Percentiles rank a stretch among this genome's conserved stretches.
Conservation (phyloP, 2,329 filamentous ascomycete genomes). For the Fusarium concolor region DNA sequence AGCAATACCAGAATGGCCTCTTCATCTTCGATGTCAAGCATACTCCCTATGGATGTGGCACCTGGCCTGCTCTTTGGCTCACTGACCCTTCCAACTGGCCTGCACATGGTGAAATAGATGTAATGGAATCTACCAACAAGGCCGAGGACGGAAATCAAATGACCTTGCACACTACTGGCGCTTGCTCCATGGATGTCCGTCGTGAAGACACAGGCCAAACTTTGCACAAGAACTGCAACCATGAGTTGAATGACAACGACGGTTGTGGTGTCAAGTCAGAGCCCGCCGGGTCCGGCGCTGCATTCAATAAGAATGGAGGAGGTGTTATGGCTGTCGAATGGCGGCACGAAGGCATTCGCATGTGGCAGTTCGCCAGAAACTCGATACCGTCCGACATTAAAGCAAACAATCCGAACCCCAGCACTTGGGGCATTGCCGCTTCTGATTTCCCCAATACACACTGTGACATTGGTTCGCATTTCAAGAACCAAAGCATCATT, state of each 20-base stretch:
- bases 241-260: slow-evolving; percentile 62
- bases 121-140: slow-evolving; percentile 69
- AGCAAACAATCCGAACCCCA: slow-evolving; percentile 66
- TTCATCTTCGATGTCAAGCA: slow-evolving; percentile 76
- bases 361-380: slow-evolving; percentile 68
- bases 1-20: slow-evolving; percentile 70
- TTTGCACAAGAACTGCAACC: slow-evolving; percentile 61
- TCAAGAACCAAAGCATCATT: slow-evolving; percentile 74
- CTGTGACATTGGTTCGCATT: slow-evolving; percentile 70
- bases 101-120: slow-evolving; percentile 71
- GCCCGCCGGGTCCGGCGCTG: slow-evolving; percentile 60
- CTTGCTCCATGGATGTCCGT: slow-evolving; percentile 65
- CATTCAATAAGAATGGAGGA: slow-evolving; percentile 65
- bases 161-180: slow-evolving; percentile 67
- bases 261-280: slow-evolving; percentile 66
- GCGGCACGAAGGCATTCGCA: slow-evolving; percentile 69
- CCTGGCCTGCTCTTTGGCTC: slow-evolving; percentile 76
- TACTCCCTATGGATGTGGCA: slow-evolving; percentile 71
- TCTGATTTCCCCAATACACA: slow-evolving; percentile 74
- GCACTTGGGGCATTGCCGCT: slow-evolving; percentile 69
- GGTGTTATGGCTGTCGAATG: slow-evolving; percentile 72
- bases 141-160: slow-evolving; percentile 67
- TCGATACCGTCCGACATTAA: slow-evolving; percentile 65
- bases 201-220: slow-evolving; percentile 64
- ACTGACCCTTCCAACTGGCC: slow-evolving; percentile 72